Evolutionary conservation across 768 basidiomycete species (phyloP).

Genomic region (Tricholomella constricta): DNA sequence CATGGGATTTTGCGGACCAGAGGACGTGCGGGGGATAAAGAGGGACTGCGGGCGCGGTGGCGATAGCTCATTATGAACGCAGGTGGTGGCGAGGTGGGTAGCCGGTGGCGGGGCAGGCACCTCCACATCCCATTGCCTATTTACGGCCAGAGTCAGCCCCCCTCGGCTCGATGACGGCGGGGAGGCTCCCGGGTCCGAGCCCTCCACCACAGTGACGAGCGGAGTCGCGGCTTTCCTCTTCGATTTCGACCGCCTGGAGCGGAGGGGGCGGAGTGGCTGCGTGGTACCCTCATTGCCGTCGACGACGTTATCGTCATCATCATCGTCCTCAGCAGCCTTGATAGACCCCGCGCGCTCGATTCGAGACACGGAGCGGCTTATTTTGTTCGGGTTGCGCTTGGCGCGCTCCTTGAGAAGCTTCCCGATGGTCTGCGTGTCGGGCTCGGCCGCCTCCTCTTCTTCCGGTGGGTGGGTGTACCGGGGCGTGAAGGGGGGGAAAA

Average conservation of each 20-base stretch:
- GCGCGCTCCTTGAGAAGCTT: conserved; percentile 17
- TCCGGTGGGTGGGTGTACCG: neutral
- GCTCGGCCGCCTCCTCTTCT: neutral
- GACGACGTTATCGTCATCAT: neutral
- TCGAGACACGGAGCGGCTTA: conserved; percentile 8
- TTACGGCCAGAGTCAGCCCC: neutral
- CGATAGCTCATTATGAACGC: neutral
- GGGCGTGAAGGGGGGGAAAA: neutral
- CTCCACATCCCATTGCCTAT: too few relatives aligned
- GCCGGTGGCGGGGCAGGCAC: neutral
- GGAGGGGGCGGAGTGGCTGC: neutral
- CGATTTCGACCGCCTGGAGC: neutral
- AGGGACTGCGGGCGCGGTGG: neutral
- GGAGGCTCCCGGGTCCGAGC: neutral
- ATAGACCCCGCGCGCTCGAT: conserved; percentile 20
- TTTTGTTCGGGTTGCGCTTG: conserved; percentile 11
- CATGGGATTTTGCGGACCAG: neutral
- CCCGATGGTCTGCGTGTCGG: conserved; percentile 9
- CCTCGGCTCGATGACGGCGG: neutral
- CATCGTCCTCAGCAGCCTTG: neutral
- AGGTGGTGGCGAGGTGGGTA: neutral
- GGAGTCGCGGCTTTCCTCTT: neutral
- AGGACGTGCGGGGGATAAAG: neutral
- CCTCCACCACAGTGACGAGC: neutral
- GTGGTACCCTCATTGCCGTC: too few relatives aligned